A percentile compares a stretch with the other conserved stretches of the same genome.
These are phyloP conservation scores for Casaregolazyma lundiana DNA, from an alignment of 1,139 yeast species.

Conservation along the genomic window DNA sequence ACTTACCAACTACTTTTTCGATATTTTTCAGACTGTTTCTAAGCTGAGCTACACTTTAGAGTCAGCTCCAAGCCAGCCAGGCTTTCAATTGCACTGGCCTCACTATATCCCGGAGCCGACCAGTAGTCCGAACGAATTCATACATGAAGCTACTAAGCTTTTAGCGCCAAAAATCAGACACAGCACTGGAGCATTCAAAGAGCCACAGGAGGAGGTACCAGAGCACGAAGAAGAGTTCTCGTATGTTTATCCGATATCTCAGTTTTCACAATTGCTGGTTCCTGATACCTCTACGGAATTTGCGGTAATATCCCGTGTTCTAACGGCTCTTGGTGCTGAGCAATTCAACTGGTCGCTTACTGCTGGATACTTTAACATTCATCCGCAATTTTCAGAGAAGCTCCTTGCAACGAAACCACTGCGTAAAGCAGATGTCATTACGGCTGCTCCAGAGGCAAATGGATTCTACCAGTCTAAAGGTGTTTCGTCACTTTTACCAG, in stretches of 20 bases:
- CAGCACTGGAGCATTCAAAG: constrained; percentile 1
- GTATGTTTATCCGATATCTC: constrained; percentile 87
- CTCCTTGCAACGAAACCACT: constrained; percentile 55
- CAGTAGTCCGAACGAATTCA: constrained; percentile 51
- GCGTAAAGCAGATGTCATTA: constrained; percentile 60
- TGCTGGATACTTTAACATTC: constrained; percentile 94
- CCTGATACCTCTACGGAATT: constrained; percentile 75
- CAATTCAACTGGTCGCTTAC: constrained; percentile 78
- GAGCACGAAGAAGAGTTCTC: constrained; percentile 39
- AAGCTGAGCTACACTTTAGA: constrained; percentile 65
- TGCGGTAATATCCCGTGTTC: constrained; percentile 57
- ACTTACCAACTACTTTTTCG: constrained; percentile 68
- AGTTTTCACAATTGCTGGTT: constrained; percentile 73
- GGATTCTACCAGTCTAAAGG: constrained; percentile 88
- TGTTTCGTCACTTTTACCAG: constrained; percentile 75
- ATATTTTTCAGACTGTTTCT: constrained; percentile 61
- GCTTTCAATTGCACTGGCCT: constrained; percentile 66
- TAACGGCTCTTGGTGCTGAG: constrained; percentile 55
- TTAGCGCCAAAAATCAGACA: constrained; percentile 40
- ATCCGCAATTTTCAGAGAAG: constrained; percentile 63
- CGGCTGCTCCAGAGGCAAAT: constrained; percentile 88
- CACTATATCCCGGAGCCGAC: constrained; percentile 72
- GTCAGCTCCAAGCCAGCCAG: constrained; percentile 28
- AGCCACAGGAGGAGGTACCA: constrained; percentile 22
- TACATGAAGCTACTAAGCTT: constrained; percentile 53